phyloP scores from a whole-genome alignment of 148 eudicot species.

The Fagopyrum homotropicum region DNA sequence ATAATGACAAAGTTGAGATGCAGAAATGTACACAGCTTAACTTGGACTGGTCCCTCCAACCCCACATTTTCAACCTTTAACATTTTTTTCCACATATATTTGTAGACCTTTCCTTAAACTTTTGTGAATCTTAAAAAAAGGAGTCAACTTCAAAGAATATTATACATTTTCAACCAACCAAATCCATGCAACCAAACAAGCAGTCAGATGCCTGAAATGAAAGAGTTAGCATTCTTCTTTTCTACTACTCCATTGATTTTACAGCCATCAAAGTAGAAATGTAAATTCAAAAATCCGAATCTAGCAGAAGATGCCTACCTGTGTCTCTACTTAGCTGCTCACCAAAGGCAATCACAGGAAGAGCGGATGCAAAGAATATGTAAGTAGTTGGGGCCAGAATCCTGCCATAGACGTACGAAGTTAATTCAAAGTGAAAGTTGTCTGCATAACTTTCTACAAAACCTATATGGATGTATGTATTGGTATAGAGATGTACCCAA shows the following conservation, averaged over 20 bases:
- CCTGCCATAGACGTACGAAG: slow-evolving; percentile 20
- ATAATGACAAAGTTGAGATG: background rate
- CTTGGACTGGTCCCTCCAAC: background rate
- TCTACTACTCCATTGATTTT: background rate
- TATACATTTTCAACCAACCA: background rate
- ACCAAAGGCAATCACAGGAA: slow-evolving; percentile 62
- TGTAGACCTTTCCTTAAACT: background rate
- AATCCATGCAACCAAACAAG: background rate
- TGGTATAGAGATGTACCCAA: slow-evolving; percentile 27
- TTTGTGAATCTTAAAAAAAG: background rate
- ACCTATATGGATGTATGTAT: background rate
- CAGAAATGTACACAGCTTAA: background rate
- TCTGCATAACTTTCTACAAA: background rate
- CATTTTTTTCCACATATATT: background rate
- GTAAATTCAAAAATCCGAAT: background rate
- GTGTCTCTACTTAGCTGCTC: slow-evolving; percentile 56
- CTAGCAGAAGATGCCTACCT: slow-evolving; percentile 24
- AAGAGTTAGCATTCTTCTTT: background rate
- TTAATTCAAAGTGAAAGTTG: background rate
- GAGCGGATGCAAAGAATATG: slow-evolving; percentile 62
- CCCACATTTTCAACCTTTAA: slow-evolving; percentile 9
- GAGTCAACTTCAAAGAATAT: background rate
- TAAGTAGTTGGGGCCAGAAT: slow-evolving; percentile 58
- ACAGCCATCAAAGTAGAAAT: background rate
- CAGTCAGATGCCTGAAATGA: background rate